Percentiles rank a stretch among this genome's conserved stretches.
Evolutionary conservation across 2,329 filamentous ascomycete genomes (phyloP).

Genomic region (Dothistroma septosporum): DNA sequence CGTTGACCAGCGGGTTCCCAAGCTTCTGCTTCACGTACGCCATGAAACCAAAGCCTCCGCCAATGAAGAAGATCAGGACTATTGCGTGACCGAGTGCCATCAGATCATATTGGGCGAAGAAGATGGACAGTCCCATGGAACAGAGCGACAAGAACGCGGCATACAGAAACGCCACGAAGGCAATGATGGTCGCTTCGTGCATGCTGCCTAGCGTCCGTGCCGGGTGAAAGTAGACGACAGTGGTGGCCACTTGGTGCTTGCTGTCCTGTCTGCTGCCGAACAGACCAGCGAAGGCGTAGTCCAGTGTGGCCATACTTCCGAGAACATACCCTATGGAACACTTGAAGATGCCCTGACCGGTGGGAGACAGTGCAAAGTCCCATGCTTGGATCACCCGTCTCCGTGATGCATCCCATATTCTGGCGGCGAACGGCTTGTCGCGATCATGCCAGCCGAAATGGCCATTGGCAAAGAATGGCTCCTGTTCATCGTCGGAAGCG

Average conservation of each 20-base stretch:
- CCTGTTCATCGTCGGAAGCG: constrained; percentile 38
- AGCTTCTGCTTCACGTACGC: constrained; percentile 44
- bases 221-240: constrained; percentile 93
- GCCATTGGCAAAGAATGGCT: constrained; percentile 28
- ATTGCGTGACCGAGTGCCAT: constrained; percentile 71
- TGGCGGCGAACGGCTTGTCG: neutral
- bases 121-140: constrained; percentile 83
- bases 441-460: constrained; percentile 5
- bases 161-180: constrained; percentile 73
- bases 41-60: constrained; percentile 79
- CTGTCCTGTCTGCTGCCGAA: constrained; percentile 75
- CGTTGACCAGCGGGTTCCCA: constrained; percentile 40
- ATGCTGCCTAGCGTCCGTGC: constrained; percentile 82
- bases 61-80: constrained; percentile 78
- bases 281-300: constrained; percentile 65
- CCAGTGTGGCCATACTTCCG: constrained; percentile 81
- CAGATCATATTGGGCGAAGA: constrained; percentile 66
- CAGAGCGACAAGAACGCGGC: constrained; percentile 70
- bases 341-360: constrained; percentile 77
- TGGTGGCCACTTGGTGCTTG: constrained; percentile 88
- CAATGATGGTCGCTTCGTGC: constrained; percentile 77
- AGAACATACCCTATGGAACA: constrained; percentile 86
- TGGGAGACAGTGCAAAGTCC: constrained; percentile 51
- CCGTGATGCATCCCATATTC: constrained; percentile 10
- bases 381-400: constrained; percentile 12